Conservation (phyloP, 352 stramenopile species). For the Nothophytophthora sp. region DNA sequence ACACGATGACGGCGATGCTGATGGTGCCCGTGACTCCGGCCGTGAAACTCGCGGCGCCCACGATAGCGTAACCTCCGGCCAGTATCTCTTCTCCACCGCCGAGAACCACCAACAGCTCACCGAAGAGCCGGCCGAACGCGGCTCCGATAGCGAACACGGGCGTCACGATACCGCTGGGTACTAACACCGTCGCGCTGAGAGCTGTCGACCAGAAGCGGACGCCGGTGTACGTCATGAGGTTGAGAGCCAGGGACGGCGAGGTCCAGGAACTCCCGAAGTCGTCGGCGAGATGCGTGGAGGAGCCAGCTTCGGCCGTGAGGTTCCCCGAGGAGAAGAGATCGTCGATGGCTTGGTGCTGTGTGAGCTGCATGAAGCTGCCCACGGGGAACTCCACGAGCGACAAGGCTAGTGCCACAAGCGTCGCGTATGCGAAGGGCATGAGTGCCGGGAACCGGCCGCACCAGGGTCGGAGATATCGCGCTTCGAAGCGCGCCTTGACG, state of each 20-base stretch:
- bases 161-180: conserved; percentile 91
- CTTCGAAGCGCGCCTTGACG: conserved; percentile 43
- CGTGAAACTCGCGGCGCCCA: conserved; percentile 83
- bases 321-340: conserved; percentile 84
- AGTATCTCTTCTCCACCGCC: conserved; percentile 49
- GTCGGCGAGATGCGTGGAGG: conserved; percentile 30
- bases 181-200: conserved; percentile 80
- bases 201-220: conserved; percentile 82
- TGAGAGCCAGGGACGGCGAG: conserved; percentile 61
- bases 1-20: conserved; percentile 83
- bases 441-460: conserved; percentile 24
- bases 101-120: conserved; percentile 74
- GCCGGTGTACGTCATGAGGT: conserved; percentile 62
- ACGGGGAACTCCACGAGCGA: conserved; percentile 71
- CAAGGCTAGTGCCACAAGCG: conserved; percentile 65
- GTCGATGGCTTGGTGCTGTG: conserved; percentile 80
- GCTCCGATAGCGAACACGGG: conserved; percentile 92
- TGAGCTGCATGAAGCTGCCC: conserved; percentile 81
- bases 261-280: conserved; percentile 58
- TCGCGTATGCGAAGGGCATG: conserved; percentile 69
- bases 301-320: conserved; percentile 32
- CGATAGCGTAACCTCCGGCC: conserved; percentile 75
- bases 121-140: conserved; percentile 87
- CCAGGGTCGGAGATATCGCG: conserved; percentile 17
- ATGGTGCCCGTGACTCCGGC: conserved; percentile 78